phyloP scores from a whole-genome alignment of 1,284 basidiomycete species.

The Exsudoporus floridanus region DNA sequence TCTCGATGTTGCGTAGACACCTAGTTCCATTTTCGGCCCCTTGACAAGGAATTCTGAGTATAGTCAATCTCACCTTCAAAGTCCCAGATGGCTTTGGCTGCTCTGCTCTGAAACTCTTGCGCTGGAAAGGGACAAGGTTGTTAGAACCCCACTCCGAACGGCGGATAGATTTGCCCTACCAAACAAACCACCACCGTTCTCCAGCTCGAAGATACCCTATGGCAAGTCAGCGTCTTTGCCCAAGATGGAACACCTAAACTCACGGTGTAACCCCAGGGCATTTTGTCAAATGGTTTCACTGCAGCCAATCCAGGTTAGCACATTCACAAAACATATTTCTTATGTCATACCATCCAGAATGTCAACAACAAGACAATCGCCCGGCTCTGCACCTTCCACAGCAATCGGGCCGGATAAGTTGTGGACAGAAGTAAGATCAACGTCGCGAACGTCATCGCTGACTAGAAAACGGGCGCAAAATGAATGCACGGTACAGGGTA shows the following conservation, averaged over 20 bases:
- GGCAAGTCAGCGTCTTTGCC: not conserved
- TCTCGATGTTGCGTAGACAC: constrained; percentile 14
- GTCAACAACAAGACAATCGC: constrained; percentile 77
- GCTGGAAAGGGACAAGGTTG: constrained; percentile 38
- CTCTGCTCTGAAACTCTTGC: constrained; percentile 65
- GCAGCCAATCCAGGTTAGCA: not conserved
- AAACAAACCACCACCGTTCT: constrained; percentile 76
- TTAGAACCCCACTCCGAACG: not conserved
- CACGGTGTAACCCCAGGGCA: constrained; percentile 82
- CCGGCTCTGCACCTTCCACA: constrained; percentile 74
- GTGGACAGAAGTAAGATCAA: constrained; percentile 67
- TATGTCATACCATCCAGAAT: constrained; percentile 60
- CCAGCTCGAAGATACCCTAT: constrained; percentile 71
- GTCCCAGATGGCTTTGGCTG: constrained; percentile 81
- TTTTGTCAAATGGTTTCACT: constrained; percentile 72
- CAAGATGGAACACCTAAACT: constrained; percentile 7
- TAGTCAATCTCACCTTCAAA: constrained; percentile 51
- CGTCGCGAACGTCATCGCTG: constrained; percentile 67
- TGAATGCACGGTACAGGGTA: not conserved
- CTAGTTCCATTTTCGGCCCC: not conserved
- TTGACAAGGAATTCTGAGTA: not conserved
- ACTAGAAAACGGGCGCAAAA: constrained; percentile 34
- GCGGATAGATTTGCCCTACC: constrained; percentile 38
- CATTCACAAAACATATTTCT: not conserved
- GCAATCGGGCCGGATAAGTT: constrained; percentile 76